Evolutionary conservation across 1,284 basidiomycete genomes (phyloP).

Genomic region (Amylostereum areolatum): DNA sequence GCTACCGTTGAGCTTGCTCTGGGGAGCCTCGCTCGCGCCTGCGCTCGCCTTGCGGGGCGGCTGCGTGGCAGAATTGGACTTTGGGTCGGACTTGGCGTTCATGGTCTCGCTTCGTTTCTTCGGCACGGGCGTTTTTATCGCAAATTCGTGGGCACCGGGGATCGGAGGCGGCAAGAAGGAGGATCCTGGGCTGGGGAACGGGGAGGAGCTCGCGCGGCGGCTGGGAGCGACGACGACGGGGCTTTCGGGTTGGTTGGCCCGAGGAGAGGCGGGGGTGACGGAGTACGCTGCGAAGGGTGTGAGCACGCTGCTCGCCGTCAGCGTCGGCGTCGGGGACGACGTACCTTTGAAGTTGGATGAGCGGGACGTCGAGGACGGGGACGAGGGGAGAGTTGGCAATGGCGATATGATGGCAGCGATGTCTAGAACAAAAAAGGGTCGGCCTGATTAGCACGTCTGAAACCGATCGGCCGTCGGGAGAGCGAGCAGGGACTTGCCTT

Average conservation of each 20-base stretch:
- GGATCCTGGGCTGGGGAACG: conserved; percentile 64
- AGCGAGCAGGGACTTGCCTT: no score
- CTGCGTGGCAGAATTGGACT: neutral
- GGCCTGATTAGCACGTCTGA: no score
- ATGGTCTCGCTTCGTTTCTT: conserved; percentile 15
- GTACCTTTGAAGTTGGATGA: no score
- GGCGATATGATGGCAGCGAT: no score
- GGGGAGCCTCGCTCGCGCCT: neutral
- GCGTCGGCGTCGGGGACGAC: no score
- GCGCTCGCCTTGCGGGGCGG: neutral
- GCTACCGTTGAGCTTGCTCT: neutral
- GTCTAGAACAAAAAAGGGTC: no score
- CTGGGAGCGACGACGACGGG: neutral
- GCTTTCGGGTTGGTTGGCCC: neutral
- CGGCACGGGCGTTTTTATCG: conserved; percentile 32
- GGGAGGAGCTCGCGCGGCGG: conserved; percentile 27
- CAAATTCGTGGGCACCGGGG: conserved; percentile 60
- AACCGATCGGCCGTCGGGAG: no score
- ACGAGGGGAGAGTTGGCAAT: no score
- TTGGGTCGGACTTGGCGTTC: neutral
- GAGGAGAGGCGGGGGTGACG: neutral
- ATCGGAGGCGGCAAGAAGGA: conserved; percentile 62
- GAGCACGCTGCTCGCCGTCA: no score
- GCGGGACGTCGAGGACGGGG: no score
- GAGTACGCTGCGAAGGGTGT: no score